A percentile compares a stretch with the other conserved stretches of the same genome.
Evolutionary conservation across 1,139 yeast species (phyloP).

Genomic region (Kodamaea ohmeri): DNA sequence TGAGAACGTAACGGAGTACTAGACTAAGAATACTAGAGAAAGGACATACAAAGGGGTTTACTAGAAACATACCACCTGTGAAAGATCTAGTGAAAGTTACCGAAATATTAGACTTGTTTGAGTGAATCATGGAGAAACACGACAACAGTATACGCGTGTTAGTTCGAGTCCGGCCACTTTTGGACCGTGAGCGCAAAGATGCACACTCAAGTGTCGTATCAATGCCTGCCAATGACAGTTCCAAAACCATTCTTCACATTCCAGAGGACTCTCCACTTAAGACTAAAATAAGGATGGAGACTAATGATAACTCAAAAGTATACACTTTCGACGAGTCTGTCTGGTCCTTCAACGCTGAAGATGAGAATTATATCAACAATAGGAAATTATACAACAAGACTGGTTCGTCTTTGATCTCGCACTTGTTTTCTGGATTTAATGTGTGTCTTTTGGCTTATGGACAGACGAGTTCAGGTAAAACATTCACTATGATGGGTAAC

Average conservation of each 20-base stretch:
- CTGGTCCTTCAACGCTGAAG: conserved; percentile 49
- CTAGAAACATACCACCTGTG: too few species aligned
- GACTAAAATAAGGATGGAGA: conserved; percentile 8
- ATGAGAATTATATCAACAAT: conserved; percentile 46
- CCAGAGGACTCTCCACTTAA: conserved; percentile 22
- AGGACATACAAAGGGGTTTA: too few species aligned
- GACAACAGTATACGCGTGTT: conserved; percentile 40
- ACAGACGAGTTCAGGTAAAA: conserved; percentile 73
- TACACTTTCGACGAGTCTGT: conserved; percentile 59
- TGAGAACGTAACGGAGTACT: too few species aligned
- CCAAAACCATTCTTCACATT: conserved; percentile 20
- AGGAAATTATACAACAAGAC: conserved; percentile 46
- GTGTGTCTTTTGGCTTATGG: conserved; percentile 78
- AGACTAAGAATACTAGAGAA: too few species aligned
- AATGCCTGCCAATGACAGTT: conserved; percentile 30
- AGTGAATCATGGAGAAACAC: conserved; percentile 8
- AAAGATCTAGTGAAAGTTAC: too few species aligned
- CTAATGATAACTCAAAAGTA: conserved; percentile 19
- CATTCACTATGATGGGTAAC: conserved; percentile 71
- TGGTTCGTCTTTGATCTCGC: conserved; percentile 60
- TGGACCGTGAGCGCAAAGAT: conserved; percentile 31
- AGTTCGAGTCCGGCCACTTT: conserved; percentile 46
- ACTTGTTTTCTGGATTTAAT: conserved; percentile 66
- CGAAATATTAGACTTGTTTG: too few species aligned
- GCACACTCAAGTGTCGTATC: conserved; percentile 23